Evolutionary conservation across 1,139 yeast species (phyloP).

Genomic region (Suhomyces maxii): DNA sequence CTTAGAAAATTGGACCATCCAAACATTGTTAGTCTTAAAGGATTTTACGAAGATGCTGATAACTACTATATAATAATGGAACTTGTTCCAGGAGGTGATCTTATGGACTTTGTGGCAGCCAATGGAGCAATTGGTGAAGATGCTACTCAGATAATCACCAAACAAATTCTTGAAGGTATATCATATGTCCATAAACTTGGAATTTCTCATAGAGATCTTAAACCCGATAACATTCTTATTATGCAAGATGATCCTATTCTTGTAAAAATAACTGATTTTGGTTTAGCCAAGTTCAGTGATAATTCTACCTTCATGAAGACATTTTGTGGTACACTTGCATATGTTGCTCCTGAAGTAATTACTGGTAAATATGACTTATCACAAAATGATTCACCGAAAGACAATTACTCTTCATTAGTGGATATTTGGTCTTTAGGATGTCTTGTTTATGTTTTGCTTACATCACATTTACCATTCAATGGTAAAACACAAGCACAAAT

Average conservation of each 20-base stretch:
- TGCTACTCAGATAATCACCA: slow-evolving; percentile 81
- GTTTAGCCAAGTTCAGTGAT: slow-evolving; percentile 78
- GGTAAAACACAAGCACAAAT: slow-evolving; percentile 88
- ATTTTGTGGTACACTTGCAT: slow-evolving; percentile 87
- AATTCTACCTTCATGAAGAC: slow-evolving; percentile 80
- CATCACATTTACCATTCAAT: slow-evolving; percentile 91
- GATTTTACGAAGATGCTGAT: slow-evolving; percentile 80
- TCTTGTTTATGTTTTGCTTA: slow-evolving; percentile 80
- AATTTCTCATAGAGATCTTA: slow-evolving; percentile 89
- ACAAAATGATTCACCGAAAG: slow-evolving; percentile 22
- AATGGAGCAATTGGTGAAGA: slow-evolving; percentile 91
- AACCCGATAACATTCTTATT: slow-evolving; percentile 88
- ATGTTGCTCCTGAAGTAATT: slow-evolving; percentile 92
- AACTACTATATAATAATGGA: slow-evolving; percentile 91
- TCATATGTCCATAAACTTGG: slow-evolving; percentile 85
- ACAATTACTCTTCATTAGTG: slow-evolving; percentile 76
- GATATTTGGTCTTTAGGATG: slow-evolving; percentile 96
- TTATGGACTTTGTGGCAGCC: slow-evolving; percentile 93
- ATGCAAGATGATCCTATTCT: slow-evolving; percentile 88
- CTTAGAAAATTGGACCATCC: slow-evolving; percentile 78
- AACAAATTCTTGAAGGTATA: slow-evolving; percentile 81
- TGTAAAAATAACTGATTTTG: slow-evolving; percentile 91
- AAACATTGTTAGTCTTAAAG: slow-evolving; percentile 76
- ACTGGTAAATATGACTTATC: slow-evolving; percentile 60
- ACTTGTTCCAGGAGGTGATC: slow-evolving; percentile 93